Conservation (phyloP, 164 flowering plant species). For the Stephania cephalantha region DNA sequence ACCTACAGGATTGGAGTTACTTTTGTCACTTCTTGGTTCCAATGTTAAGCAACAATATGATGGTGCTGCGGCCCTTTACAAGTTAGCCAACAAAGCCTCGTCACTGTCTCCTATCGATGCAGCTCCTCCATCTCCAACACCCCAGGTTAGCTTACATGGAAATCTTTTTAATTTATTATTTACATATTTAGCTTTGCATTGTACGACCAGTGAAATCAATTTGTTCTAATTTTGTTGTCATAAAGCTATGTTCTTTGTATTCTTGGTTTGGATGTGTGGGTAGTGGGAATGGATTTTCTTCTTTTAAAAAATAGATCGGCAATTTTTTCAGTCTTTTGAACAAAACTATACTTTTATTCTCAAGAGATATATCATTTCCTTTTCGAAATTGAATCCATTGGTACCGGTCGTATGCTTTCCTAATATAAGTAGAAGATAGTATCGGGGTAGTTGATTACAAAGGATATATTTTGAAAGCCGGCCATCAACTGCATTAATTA, state of each 20-base stretch:
- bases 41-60: slow-evolving; percentile 71
- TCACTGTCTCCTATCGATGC: slow-evolving; percentile 83
- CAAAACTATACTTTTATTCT: background rate
- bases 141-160: slow-evolving; percentile 48
- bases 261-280: background rate
- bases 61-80: slow-evolving; percentile 75
- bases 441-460: no score
- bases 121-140: slow-evolving; percentile 93
- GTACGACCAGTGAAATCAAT: no score
- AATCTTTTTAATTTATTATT: background rate
- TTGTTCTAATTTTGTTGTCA: no score
- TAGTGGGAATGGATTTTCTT: background rate
- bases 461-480: no score
- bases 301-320: no score
- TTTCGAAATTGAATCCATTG: background rate
- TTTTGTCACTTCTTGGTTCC: slow-evolving; percentile 68
- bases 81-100: slow-evolving; percentile 72
- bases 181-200: background rate
- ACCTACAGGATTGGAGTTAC: slow-evolving; percentile 68
- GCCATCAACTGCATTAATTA: no score
- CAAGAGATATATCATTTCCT: no score
- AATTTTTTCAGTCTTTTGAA: background rate
- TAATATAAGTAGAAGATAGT: background rate
- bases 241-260: background rate
- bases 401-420: background rate